These are phyloP conservation scores for Tylopilus balloui DNA, from an alignment of 768 basidiomycete species.

Conservation along the genomic window DNA sequence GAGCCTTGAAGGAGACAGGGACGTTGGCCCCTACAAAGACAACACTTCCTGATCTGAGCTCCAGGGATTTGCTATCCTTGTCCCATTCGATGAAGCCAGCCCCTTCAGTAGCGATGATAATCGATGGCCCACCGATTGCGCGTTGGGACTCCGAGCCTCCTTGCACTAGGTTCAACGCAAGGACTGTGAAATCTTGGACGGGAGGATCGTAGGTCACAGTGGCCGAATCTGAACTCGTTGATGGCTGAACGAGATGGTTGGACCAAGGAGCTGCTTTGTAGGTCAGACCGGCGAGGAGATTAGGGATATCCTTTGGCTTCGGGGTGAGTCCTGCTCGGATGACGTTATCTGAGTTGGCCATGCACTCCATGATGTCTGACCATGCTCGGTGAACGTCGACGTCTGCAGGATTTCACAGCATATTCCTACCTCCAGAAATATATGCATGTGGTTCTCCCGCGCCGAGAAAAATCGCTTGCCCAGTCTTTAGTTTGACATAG, in stretches of 20 bases:
- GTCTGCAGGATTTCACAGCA: neutral
- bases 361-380: constrained; percentile 95
- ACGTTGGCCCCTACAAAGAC: constrained; percentile 77
- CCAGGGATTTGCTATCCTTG: constrained; percentile 33
- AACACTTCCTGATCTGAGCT: constrained; percentile 62
- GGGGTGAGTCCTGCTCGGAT: constrained; percentile 97
- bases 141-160: constrained; percentile 52
- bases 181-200: constrained; percentile 88
- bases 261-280: constrained; percentile 68
- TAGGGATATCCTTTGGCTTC: constrained; percentile 90
- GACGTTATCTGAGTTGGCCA: constrained; percentile 99
- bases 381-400: constrained; percentile 1
- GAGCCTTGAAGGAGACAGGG: constrained; percentile 46
- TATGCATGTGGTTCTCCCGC: constrained; percentile 98
- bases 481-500: constrained; percentile 70
- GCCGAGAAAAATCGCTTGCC: constrained; percentile 91
- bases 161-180: constrained; percentile 49
- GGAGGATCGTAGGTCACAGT: constrained; percentile 82
- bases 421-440: constrained; percentile 73
- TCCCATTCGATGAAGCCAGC: constrained; percentile 53
- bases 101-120: constrained; percentile 74
- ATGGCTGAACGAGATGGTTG: constrained; percentile 67
- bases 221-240: constrained; percentile 39
- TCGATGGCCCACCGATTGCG: constrained; percentile 76
- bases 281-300: constrained; percentile 82